Percentiles rank a stretch among this genome's conserved stretches.
Conservation (phyloP, 805 yeast species). For the Candida germanica region DNA sequence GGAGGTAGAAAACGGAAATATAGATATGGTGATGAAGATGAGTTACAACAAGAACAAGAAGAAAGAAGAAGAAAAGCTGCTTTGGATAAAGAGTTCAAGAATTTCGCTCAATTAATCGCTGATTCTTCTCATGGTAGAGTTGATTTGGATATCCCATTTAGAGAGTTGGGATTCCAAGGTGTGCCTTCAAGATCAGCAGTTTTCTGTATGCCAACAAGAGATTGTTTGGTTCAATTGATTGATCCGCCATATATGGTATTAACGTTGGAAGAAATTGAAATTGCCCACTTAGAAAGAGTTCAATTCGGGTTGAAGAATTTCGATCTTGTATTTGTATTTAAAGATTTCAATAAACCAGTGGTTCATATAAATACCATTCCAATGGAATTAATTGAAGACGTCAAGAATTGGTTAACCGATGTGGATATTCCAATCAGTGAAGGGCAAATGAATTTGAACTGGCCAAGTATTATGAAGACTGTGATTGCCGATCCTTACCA, state of each 20-base stretch:
- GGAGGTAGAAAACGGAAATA: slow-evolving; percentile 87
- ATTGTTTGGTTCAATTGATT: slow-evolving; percentile 87
- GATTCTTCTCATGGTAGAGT: slow-evolving; percentile 81
- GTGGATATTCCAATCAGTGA: slow-evolving; percentile 94
- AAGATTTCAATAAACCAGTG: slow-evolving; percentile 84
- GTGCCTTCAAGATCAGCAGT: slow-evolving; percentile 95
- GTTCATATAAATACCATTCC: slow-evolving; percentile 94
- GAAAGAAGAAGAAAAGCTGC: slow-evolving; percentile 90
- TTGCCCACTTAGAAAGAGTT: slow-evolving; percentile 94
- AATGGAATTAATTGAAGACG: slow-evolving; percentile 84
- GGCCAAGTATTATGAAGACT: slow-evolving; percentile 95
- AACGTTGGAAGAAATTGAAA: slow-evolving; percentile 86
- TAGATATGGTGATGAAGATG: slow-evolving; percentile 97
- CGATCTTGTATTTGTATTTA: slow-evolving; percentile 93
- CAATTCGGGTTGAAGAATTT: slow-evolving; percentile 96
- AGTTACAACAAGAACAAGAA: slow-evolving; percentile 96
- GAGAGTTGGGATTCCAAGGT: slow-evolving; percentile 96
- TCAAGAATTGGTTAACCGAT: slow-evolving; percentile 96
- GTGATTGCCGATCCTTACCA: slow-evolving; percentile 89
- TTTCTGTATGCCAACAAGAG: slow-evolving; percentile 94
- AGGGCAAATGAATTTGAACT: slow-evolving; percentile 92
- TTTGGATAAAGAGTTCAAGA: slow-evolving; percentile 86
- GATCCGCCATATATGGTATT: slow-evolving; percentile 95
- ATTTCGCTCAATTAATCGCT: slow-evolving; percentile 85
- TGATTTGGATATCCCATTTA: slow-evolving; percentile 90